phyloP scores from a whole-genome alignment of 129 eudicot genomes.

The Ambrosia trifida region DNA sequence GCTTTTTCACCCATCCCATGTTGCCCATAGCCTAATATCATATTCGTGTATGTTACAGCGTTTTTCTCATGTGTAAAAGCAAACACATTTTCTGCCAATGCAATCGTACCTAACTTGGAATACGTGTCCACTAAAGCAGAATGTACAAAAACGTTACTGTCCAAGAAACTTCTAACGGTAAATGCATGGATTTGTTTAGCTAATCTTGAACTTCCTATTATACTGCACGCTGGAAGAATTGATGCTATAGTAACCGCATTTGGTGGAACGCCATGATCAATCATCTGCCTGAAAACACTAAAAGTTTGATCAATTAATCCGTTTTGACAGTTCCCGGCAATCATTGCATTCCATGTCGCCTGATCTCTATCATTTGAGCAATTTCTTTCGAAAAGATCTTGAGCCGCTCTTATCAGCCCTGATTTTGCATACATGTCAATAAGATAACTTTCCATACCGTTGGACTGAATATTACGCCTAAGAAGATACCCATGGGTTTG shows the following conservation, averaged over 20 bases:
- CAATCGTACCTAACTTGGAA: conserved; percentile 70
- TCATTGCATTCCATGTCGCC: conserved; percentile 88
- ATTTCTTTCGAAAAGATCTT: conserved; percentile 45
- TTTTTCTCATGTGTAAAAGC: conserved; percentile 39
- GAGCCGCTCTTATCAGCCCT: conserved; percentile 59
- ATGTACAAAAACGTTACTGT: conserved; percentile 65
- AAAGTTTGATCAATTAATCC: conserved; percentile 70
- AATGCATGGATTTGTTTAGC: conserved; percentile 77
- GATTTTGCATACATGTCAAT: conserved; percentile 88
- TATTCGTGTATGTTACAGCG: conserved; percentile 71
- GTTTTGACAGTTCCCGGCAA: conserved; percentile 69
- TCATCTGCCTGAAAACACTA: conserved; percentile 57
- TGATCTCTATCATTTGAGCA: conserved; percentile 51
- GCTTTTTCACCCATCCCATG: conserved; percentile 72
- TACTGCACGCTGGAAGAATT: conserved; percentile 69
- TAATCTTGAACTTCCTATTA: conserved; percentile 46
- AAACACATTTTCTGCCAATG: conserved; percentile 66
- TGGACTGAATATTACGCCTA: conserved; percentile 63
- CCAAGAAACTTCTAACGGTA: conserved; percentile 51
- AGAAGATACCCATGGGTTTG: conserved; percentile 80
- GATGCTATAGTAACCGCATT: conserved; percentile 83
- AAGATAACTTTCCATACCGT: conserved; percentile 78
- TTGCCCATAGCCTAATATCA: conserved; percentile 78
- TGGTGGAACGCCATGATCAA: conserved; percentile 49
- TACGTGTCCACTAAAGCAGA: conserved; percentile 83